Evolutionary conservation across 202 grass and related monocot genomes (phyloP).

Genomic region (Tripidium arundinaceum): DNA sequence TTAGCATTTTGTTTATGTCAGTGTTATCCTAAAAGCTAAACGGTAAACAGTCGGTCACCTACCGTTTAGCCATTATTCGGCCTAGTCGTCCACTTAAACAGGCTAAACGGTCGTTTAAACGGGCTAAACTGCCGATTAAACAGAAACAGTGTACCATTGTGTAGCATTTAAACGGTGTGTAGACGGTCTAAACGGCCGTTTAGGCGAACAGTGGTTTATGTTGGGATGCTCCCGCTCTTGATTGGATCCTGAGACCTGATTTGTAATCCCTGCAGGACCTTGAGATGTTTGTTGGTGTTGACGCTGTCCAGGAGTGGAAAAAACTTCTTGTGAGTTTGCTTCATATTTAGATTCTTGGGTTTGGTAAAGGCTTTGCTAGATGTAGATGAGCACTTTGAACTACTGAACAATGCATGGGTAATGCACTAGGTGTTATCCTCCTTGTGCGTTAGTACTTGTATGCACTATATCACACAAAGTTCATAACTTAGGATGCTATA

Average conservation of each 20-base stretch:
- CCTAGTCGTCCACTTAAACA: too few species aligned
- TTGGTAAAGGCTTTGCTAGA: background rate
- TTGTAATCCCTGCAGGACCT: slow-evolving; percentile 62
- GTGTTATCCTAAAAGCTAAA: too few species aligned
- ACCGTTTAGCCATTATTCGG: too few species aligned
- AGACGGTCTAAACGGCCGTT: too few species aligned
- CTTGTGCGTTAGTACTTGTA: background rate
- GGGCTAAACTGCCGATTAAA: too few species aligned
- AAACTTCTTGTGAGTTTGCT: slow-evolving; percentile 68
- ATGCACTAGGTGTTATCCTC: background rate
- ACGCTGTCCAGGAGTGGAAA: slow-evolving; percentile 89
- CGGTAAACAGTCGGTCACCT: too few species aligned
- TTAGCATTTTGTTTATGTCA: background rate
- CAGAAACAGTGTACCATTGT: too few species aligned
- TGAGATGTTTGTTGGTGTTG: slow-evolving; percentile 65
- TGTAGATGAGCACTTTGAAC: slow-evolving; percentile 6
- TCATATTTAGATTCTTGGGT: background rate
- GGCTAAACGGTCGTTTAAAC: too few species aligned
- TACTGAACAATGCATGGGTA: background rate
- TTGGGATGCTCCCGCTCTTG: background rate
- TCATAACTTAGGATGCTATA: background rate
- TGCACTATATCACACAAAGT: background rate
- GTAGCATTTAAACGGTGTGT: too few species aligned
- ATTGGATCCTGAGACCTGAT: background rate
- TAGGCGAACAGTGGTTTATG: too few species aligned